Conservation (phyloP, 495 filamentous ascomycete genomes). For the Hypomontagnella submonticulosa region DNA sequence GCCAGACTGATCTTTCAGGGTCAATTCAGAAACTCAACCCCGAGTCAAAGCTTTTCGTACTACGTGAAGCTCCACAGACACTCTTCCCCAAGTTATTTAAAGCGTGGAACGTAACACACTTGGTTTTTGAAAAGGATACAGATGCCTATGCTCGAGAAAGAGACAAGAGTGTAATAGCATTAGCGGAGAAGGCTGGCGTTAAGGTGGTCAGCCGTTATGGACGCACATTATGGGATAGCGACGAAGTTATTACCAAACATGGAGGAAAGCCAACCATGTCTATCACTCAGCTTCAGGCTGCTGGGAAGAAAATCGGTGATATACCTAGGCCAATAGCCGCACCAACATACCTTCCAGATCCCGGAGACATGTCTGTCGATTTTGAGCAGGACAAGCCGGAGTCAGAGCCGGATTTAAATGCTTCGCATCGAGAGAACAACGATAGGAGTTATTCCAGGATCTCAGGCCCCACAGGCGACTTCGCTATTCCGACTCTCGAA, state of each 20-base stretch:
- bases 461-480: slow-evolving; percentile 70
- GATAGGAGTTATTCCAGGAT: slow-evolving; percentile 67
- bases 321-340: slow-evolving; percentile 66
- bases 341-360: slow-evolving; percentile 67
- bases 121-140: slow-evolving; percentile 80
- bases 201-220: slow-evolving; percentile 69
- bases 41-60: slow-evolving; percentile 72
- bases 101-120: slow-evolving; percentile 72
- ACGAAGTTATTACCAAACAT: slow-evolving; percentile 70
- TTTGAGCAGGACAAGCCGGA: slow-evolving; percentile 62
- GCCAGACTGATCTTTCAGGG: slow-evolving; percentile 69
- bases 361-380: slow-evolving; percentile 66
- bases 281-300: slow-evolving; percentile 68
- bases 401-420: slow-evolving; percentile 65
- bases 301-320: slow-evolving; percentile 58
- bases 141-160: slow-evolving; percentile 72
- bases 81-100: slow-evolving; percentile 74
- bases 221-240: slow-evolving; percentile 73
- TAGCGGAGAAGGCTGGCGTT: slow-evolving; percentile 71
- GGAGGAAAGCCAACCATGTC: slow-evolving; percentile 75
- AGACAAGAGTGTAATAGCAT: slow-evolving; percentile 63
- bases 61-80: slow-evolving; percentile 74
- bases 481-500: slow-evolving; percentile 67
- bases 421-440: slow-evolving; percentile 52
- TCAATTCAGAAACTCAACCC: slow-evolving; percentile 69